These are phyloP conservation scores for Lipomyces japonicus DNA, from an alignment of 805 yeast species.

Conservation along the genomic window DNA sequence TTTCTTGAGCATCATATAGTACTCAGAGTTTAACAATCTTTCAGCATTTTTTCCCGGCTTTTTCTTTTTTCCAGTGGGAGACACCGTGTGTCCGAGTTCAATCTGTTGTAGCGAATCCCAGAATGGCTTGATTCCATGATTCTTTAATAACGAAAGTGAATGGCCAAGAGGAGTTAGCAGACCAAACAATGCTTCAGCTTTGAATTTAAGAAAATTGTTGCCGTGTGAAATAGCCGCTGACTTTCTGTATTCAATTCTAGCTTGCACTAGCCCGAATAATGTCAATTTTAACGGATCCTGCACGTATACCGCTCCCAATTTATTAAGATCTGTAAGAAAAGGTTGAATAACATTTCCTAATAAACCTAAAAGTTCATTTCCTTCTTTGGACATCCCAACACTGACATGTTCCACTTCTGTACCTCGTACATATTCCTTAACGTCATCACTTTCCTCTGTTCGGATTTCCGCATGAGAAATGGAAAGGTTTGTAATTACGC, in stretches of 20 bases:
- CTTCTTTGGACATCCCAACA: slow-evolving; percentile 53
- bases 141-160: slow-evolving; percentile 48
- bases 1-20: slow-evolving; percentile 36
- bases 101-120: slow-evolving; percentile 53
- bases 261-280: slow-evolving; percentile 67
- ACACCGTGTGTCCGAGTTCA: neutral
- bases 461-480: slow-evolving; percentile 80
- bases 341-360: slow-evolving; percentile 67
- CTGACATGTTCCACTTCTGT: slow-evolving; percentile 59
- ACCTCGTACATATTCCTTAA: slow-evolving; percentile 68
- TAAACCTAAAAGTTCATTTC: slow-evolving; percentile 52
- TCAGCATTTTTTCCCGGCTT: slow-evolving; percentile 16
- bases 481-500: slow-evolving; percentile 64
- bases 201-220: slow-evolving; percentile 5
- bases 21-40: neutral
- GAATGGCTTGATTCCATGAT: slow-evolving; percentile 80
- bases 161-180: slow-evolving; percentile 68
- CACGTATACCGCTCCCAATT: slow-evolving; percentile 54
- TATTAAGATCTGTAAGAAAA: slow-evolving; percentile 58
- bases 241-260: slow-evolving; percentile 39
- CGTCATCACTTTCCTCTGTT: slow-evolving; percentile 79
- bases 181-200: slow-evolving; percentile 42
- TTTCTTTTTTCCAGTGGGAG: neutral
- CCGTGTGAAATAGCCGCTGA: neutral
- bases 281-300: slow-evolving; percentile 66